phyloP scores from a whole-genome alignment of 192 early-diverging fungal species.

The Helicostylum pulchrum region DNA sequence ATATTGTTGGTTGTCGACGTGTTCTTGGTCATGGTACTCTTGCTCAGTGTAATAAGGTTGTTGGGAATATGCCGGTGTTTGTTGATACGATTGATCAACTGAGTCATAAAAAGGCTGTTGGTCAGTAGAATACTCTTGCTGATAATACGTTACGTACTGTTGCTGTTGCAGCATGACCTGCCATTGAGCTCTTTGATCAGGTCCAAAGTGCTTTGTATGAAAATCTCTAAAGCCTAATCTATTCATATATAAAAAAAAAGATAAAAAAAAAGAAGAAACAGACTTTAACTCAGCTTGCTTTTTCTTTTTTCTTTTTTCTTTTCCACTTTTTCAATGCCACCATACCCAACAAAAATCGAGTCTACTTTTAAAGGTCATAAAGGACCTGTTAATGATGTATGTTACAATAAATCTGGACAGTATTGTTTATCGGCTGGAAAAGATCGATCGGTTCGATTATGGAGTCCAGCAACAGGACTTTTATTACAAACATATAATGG shows the following conservation, averaged over 20 bases:
- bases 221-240: constrained; percentile 23
- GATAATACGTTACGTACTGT: too few relatives aligned
- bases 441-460: constrained; percentile 69
- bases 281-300: too few relatives aligned
- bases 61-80: background rate
- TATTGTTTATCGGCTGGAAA: constrained; percentile 81
- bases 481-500: constrained; percentile 77
- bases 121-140: too few relatives aligned
- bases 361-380: constrained; percentile 56
- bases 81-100: background rate
- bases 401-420: constrained; percentile 70
- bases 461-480: constrained; percentile 65
- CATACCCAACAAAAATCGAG: constrained; percentile 27
- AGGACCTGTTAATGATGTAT: constrained; percentile 65
- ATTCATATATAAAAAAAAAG: constrained; percentile 15
- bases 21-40: background rate
- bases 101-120: background rate
- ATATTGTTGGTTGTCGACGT: background rate
- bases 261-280: too few relatives aligned
- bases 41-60: background rate
- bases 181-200: constrained; percentile 17
- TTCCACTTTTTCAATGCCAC: background rate
- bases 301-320: too few relatives aligned
- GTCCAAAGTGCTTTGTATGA: constrained; percentile 23
- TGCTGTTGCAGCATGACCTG: constrained; percentile 4